Evolutionary conservation across 495 filamentous ascomycete genomes (phyloP), one percentile per base, ranked within the genome.

Genomic region (Lasiosphaeria ovina): DNA sequence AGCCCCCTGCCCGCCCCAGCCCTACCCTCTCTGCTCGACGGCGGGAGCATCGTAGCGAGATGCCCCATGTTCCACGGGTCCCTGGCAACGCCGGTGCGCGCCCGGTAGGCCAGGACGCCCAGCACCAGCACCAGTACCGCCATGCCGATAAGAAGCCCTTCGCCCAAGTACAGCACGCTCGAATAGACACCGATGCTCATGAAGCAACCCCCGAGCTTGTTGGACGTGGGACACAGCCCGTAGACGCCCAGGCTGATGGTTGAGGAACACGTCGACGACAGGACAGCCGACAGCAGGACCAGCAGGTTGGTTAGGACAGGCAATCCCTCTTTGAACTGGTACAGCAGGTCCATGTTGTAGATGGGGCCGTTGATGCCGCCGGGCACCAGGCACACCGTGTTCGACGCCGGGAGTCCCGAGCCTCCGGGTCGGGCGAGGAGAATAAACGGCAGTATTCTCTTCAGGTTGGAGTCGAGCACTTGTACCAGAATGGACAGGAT

Each of bases 381-480:
- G 9, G 33, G n/a, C 8, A 31, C 50, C 17, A 52, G n/a, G n/a
- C 50, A 52, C 4, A 52, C 16, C 50, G 50, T 32, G 50, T 52
- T 24, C 9, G 16, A 31, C 24, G 31, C 31, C 9, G 10, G 8
- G 31, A 34, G 11, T 11, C 51, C 51, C 31, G 3, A 33, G 6
- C 10, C 11, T 11, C 33, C 8, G 6, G 1, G 10, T 42, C 14
- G 7, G 10, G 31, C 24, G 16, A 53, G 31, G 10, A 53, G 7
- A 9, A 24, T 12, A n/a, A 53, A 53, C 31, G 51, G 51, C 4
- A 53, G 24, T 9, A 53, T 35, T 12, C 5, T 35, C 4, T 35
- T 33, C 33, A 53, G 51, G 51, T 35, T 53, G 2, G 51, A 33
- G 51, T 11, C 10, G 51, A 53, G 51, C 33, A 53, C 8, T 35